A percentile compares a stretch with the other conserved stretches of the same genome.
These are phyloP conservation scores for Penicillium aurantiogriseum DNA, from an alignment of 2,329 filamentous ascomycete genomes.

Conservation along the genomic window DNA sequence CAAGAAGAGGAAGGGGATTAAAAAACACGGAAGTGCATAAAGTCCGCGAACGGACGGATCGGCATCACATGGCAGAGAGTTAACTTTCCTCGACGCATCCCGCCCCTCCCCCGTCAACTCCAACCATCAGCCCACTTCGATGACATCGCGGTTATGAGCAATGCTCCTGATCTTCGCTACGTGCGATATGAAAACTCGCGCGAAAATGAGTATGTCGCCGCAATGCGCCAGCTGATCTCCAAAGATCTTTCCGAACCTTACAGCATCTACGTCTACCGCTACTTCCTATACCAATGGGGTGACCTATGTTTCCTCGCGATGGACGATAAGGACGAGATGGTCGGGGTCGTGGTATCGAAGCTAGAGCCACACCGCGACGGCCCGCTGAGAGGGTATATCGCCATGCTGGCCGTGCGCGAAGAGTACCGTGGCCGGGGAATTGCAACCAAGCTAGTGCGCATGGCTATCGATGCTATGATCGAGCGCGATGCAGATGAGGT, in stretches of 20 bases:
- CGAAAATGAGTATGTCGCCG: conserved; percentile 69
- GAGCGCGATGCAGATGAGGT: conserved; percentile 79
- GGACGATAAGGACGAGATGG: conserved; percentile 56
- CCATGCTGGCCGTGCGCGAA: conserved; percentile 91
- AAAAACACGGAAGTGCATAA: conserved; percentile 10
- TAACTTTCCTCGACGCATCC: conserved; percentile 1
- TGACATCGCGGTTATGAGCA: conserved; percentile 30
- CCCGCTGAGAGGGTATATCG: conserved; percentile 89
- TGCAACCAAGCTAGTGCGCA: conserved; percentile 81
- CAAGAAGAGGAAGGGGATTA: conserved; percentile 4
- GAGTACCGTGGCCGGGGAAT: conserved; percentile 80
- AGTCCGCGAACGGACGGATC: conserved; percentile 18
- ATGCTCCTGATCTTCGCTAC: conserved; percentile 50
- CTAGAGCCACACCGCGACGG: conserved; percentile 85
- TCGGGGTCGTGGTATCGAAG: conserved; percentile 93
- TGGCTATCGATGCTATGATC: conserved; percentile 89
- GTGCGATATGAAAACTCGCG: conserved; percentile 59
- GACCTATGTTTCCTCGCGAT: conserved; percentile 87
- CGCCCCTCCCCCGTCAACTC: background rate
- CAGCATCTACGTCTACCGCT: conserved; percentile 98
- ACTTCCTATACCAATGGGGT: conserved; percentile 97
- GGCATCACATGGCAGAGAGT: conserved; percentile 26
- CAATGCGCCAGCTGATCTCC: conserved; percentile 88
- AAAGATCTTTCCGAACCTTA: conserved; percentile 97
- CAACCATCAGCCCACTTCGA: conserved; percentile 13